phyloP scores from a whole-genome alignment of 2,329 filamentous ascomycete species.

The Pseudogymnoascus sp. region DNA sequence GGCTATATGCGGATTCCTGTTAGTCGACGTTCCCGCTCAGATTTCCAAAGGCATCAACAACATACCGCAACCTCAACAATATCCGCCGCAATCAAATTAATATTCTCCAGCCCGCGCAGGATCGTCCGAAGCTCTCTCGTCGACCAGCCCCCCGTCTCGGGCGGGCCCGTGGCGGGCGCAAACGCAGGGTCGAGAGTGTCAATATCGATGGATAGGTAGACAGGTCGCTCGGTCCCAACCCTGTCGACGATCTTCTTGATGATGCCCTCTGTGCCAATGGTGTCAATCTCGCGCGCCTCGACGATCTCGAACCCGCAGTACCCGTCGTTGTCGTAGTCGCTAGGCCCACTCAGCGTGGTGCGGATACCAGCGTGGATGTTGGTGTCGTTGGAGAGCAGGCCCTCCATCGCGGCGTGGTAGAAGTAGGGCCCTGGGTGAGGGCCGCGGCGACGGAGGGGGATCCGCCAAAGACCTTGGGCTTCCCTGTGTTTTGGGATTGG shows the following conservation, averaged over 20 bases:
- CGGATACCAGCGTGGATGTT: slow-evolving; percentile 86
- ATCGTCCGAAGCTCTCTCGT: slow-evolving; percentile 68
- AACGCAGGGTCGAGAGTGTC: slow-evolving; percentile 83
- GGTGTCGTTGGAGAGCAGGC: slow-evolving; percentile 70
- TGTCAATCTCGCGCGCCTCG: slow-evolving; percentile 66
- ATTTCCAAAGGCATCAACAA: slow-evolving; percentile 26
- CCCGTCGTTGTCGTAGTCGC: slow-evolving; percentile 78
- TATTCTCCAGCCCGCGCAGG: slow-evolving; percentile 58
- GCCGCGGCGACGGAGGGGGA: slow-evolving; percentile 67
- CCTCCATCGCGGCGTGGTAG: slow-evolving; percentile 73
- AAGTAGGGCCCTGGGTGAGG: slow-evolving; percentile 90
- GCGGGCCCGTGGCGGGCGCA: slow-evolving; percentile 67
- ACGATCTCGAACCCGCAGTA: slow-evolving; percentile 81
- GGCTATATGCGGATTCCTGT: slow-evolving; percentile 31
- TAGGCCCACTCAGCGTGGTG: slow-evolving; percentile 70
- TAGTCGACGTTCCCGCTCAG: neutral
- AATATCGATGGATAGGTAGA: slow-evolving; percentile 81
- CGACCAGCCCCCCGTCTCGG: slow-evolving; percentile 70
- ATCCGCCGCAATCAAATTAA: slow-evolving; percentile 65
- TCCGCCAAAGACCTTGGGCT: slow-evolving; percentile 80
- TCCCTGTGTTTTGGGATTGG: slow-evolving; percentile 37
- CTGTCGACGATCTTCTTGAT: slow-evolving; percentile 70
- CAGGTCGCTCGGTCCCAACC: slow-evolving; percentile 66
- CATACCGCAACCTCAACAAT: slow-evolving; percentile 61
- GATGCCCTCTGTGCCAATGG: slow-evolving; percentile 64